Base-by-base conservation (phyloP, 495 filamentous ascomycete genomes). In the Achaetomiella virescens region DNA sequence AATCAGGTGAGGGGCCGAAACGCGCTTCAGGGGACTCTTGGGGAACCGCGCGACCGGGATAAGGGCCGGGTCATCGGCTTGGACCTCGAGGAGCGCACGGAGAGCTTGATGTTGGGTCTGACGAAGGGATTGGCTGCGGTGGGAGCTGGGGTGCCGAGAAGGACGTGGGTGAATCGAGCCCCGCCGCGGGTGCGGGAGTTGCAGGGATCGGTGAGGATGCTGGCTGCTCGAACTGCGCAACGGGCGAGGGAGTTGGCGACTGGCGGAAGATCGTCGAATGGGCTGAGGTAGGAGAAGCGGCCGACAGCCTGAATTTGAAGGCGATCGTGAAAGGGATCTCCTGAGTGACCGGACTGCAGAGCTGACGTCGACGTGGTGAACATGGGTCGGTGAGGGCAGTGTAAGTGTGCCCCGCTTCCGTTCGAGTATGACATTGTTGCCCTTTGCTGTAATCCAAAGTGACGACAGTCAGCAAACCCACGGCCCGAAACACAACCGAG, bases 281-380 rank as follows among this genome's bases (percentile, higher is more conserved):
- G 3, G 53, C 29, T 18, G 53, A 21, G 18, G 62, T 48, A 1
- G 60, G 55, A 6, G 57, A 24, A 7, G 46, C 41, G 9, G 57
- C 42, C 27, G 83, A 72, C 24, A 91, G 68, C 35, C 79, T 80
- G 61, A 91, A 89, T 66, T 90, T 95, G 91, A 95, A 10, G 90
- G 91, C 10, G 90, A 95, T 43, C 89, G 79, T 25, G 89, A 95
- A 44, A 96, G 75, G 20, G 91, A 95, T 60, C 90, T 86, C 40
- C 90, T 81, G 40, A 96, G 71, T 59, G 90, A 84, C 59, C 85
- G 78, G 48, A 95, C 85, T 15, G 87, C 82, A 21, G 87, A 82
- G 60, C 81, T 84, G 5, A 88, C 81, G 71, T 91, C 88, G 61
- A 89, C 85, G 73, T 86, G 83, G 61, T 88, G 85, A 53, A 84